Evolutionary conservation across 176 grass and related monocot genomes (phyloP).

Genomic region (Juncus effusus): DNA sequence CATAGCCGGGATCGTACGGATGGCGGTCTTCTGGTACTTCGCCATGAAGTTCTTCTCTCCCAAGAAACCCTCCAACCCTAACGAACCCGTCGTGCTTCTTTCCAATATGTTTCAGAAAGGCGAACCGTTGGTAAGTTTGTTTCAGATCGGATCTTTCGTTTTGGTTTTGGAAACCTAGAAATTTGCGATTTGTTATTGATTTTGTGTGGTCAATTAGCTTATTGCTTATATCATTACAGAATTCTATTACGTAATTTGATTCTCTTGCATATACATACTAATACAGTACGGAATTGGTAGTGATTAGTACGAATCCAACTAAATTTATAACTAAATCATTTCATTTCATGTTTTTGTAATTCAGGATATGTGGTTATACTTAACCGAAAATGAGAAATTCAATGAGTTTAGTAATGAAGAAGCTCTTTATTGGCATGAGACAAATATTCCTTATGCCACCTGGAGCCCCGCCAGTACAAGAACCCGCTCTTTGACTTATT

Average conservation of each 20-base stretch:
- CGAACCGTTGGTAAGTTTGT: constrained; percentile 63
- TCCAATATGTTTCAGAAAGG: constrained; percentile 92
- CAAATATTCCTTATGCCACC: constrained; percentile 96
- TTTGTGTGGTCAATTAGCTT: neutral
- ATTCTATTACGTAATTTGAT: no score
- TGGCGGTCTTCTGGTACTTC: constrained; percentile 99
- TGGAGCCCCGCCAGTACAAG: constrained; percentile 70
- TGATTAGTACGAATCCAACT: neutral
- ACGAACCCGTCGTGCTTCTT: constrained; percentile 53
- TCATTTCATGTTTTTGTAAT: constrained; percentile 1
- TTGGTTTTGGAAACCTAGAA: constrained; percentile 4
- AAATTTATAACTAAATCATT: neutral
- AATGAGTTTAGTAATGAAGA: constrained; percentile 82
- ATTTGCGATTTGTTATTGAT: constrained; percentile 15
- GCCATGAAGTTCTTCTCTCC: constrained; percentile 89
- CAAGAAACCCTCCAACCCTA: constrained; percentile 52
- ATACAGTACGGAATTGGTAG: no score
- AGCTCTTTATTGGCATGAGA: constrained; percentile 91
- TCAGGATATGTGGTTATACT: constrained; percentile 99
- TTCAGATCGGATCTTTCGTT: neutral
- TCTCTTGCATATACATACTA: no score
- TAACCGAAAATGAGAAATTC: constrained; percentile 82
- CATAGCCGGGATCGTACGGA: constrained; percentile 69
- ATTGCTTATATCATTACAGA: neutral
- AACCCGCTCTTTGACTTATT: constrained; percentile 59